Conservation (phyloP, 2,329 filamentous ascomycete genomes). For the Colletotrichum spaethianum region DNA sequence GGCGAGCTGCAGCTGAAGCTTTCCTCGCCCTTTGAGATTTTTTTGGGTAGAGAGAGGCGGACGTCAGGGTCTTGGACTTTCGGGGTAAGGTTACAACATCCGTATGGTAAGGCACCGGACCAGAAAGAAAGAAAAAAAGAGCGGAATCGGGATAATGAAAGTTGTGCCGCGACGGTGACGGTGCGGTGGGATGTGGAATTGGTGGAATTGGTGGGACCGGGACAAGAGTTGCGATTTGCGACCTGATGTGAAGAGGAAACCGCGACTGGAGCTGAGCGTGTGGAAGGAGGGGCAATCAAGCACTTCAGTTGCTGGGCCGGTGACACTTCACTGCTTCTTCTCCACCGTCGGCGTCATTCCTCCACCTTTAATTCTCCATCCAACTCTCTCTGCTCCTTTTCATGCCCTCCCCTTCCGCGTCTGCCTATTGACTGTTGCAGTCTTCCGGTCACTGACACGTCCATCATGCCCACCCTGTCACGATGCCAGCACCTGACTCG, state of each 20-base stretch:
- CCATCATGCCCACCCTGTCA: conserved; percentile 25
- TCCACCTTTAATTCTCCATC: conserved; percentile 35
- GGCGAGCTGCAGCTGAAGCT: conserved; percentile 6
- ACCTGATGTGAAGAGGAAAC: not conserved
- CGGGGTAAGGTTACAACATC: not conserved
- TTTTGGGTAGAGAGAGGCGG: not conserved
- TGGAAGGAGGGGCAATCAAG: conserved; percentile 15
- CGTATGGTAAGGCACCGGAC: not conserved
- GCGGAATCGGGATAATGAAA: conserved; percentile 21
- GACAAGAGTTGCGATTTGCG: not conserved
- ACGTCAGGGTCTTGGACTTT: conserved; percentile 10
- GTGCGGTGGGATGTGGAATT: conserved; percentile 19
- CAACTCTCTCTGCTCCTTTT: conserved; percentile 29
- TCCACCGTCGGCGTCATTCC: conserved; percentile 39
- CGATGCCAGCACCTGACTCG: conserved; percentile 14
- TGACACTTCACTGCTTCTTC: conserved; percentile 36
- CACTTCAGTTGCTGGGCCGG: not conserved
- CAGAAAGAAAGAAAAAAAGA: not conserved
- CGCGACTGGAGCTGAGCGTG: not conserved
- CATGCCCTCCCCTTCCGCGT: conserved; percentile 7
- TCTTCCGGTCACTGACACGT: not conserved
- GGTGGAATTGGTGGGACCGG: conserved; percentile 4
- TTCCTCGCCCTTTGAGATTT: not conserved
- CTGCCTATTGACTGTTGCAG: not conserved
- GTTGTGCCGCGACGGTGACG: conserved; percentile 10